phyloP scores from a whole-genome alignment of 345 rosid species.

The Dovyalis caffra region DNA sequence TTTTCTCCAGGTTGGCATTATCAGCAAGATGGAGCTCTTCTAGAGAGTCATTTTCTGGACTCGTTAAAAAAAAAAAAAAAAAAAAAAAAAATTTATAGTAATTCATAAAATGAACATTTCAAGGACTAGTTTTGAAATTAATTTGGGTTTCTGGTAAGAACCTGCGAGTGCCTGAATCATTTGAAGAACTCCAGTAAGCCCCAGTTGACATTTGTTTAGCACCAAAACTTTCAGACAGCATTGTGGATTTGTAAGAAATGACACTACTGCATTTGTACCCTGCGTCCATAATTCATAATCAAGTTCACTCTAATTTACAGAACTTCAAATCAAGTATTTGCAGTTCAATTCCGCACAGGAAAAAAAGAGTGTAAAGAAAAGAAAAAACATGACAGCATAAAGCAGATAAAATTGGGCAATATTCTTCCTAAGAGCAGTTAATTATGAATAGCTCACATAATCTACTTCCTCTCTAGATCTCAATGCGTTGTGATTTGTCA shows the following conservation, averaged over 20 bases:
- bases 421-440: not conserved
- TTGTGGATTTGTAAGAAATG: constrained; percentile 57
- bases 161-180: constrained; percentile 76
- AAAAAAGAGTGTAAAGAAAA: not conserved
- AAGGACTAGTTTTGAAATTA: not conserved
- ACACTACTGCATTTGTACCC: constrained; percentile 58
- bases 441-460: not conserved
- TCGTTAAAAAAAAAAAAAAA: not conserved
- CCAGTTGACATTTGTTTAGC: constrained; percentile 73
- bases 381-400: not conserved
- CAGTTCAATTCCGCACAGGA: not conserved
- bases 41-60: constrained; percentile 58
- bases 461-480: not conserved
- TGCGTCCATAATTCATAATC: constrained; percentile 35
- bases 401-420: not conserved
- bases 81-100: not conserved
- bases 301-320: constrained; percentile 4
- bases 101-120: not conserved
- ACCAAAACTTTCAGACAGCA: constrained; percentile 60
- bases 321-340: not conserved
- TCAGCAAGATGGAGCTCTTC: constrained; percentile 77
- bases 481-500: not conserved
- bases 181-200: constrained; percentile 60
- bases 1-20: constrained; percentile 40
- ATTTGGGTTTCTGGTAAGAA: constrained; percentile 19